A percentile compares a stretch with the other conserved stretches of the same genome.
These are phyloP conservation scores for Coriolopsis trogii DNA, from an alignment of 1,284 basidiomycete genomes.

Conservation along the genomic window DNA sequence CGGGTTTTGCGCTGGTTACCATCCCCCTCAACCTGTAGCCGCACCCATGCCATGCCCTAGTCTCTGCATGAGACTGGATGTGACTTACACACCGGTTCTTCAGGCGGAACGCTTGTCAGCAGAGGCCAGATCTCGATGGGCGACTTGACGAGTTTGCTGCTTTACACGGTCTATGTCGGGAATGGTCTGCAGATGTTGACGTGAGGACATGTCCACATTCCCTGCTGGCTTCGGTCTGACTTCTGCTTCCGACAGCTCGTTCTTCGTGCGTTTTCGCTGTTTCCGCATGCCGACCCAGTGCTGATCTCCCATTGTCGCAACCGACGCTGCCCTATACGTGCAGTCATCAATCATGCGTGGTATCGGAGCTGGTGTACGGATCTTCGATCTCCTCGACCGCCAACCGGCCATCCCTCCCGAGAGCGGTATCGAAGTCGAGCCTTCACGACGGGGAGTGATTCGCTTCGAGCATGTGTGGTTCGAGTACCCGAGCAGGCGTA, in stretches of 20 bases:
- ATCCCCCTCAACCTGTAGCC: no score
- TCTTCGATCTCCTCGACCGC: constrained; percentile 92
- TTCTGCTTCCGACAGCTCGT: constrained; percentile 24
- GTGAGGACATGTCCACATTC: constrained; percentile 47
- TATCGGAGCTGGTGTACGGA: constrained; percentile 89
- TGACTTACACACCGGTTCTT: neutral
- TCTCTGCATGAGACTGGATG: no score
- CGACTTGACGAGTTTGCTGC: constrained; percentile 86
- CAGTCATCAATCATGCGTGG: constrained; percentile 87
- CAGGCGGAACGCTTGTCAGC: constrained; percentile 90
- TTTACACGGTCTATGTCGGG: constrained; percentile 93
- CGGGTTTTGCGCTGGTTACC: no score
- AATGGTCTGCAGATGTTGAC: constrained; percentile 79
- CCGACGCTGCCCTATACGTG: no score
- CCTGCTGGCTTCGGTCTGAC: neutral
- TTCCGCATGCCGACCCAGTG: neutral
- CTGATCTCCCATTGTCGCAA: neutral
- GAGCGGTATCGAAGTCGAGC: constrained; percentile 58
- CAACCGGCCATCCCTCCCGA: constrained; percentile 70
- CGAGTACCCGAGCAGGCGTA: constrained; percentile 84
- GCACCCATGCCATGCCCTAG: no score
- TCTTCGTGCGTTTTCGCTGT: constrained; percentile 41
- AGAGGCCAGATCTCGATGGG: constrained; percentile 88
- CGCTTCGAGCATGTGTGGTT: constrained; percentile 83
- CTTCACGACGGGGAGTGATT: constrained; percentile 64